These are phyloP conservation scores for Umbelopsis ramanniana DNA, from an alignment of 192 early-diverging fungal species.

Conservation along the genomic window DNA sequence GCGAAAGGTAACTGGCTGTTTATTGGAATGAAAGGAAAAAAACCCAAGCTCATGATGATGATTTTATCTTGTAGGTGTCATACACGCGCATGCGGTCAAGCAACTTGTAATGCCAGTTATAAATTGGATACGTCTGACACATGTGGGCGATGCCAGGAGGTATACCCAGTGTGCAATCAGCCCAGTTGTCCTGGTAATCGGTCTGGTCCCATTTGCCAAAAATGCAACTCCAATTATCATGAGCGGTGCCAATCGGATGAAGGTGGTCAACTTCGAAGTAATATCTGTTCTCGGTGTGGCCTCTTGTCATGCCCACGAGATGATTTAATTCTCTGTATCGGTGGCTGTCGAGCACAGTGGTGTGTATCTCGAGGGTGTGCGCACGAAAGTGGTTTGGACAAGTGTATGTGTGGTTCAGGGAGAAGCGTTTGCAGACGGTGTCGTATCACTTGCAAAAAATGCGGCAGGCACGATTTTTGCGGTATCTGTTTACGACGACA, in stretches of 20 bases:
- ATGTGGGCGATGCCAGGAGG: slow-evolving; percentile 1
- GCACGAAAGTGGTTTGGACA: slow-evolving; percentile 15
- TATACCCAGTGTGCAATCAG: slow-evolving; percentile 10
- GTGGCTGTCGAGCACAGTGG: slow-evolving; percentile 18
- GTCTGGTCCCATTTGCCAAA: not conserved
- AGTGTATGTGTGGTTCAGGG: not conserved
- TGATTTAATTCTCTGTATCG: not conserved
- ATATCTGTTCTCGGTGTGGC: slow-evolving; percentile 5
- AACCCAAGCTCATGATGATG: not conserved
- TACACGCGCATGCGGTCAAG: not conserved
- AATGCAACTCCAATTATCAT: slow-evolving; percentile 15
- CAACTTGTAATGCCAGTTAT: not conserved
- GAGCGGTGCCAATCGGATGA: slow-evolving; percentile 3
- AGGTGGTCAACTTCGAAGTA: slow-evolving; percentile 8
- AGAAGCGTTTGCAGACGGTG: slow-evolving; percentile 14
- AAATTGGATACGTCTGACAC: not conserved
- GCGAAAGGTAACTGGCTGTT: slow-evolving; percentile 14
- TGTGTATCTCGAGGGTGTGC: slow-evolving; percentile 3
- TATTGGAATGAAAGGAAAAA: not conserved
- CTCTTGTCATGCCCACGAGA: slow-evolving; percentile 11
- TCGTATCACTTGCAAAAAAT: slow-evolving; percentile 2
- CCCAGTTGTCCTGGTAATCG: slow-evolving; percentile 9
- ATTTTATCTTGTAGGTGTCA: not conserved
- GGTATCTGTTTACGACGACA: slow-evolving; percentile 2
- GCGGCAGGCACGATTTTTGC: slow-evolving; percentile 11